Percentiles rank a stretch among this genome's conserved stretches.
phyloP scores from a whole-genome alignment of 495 filamentous ascomycete genomes.

The Tuber microsphaerosporum region DNA sequence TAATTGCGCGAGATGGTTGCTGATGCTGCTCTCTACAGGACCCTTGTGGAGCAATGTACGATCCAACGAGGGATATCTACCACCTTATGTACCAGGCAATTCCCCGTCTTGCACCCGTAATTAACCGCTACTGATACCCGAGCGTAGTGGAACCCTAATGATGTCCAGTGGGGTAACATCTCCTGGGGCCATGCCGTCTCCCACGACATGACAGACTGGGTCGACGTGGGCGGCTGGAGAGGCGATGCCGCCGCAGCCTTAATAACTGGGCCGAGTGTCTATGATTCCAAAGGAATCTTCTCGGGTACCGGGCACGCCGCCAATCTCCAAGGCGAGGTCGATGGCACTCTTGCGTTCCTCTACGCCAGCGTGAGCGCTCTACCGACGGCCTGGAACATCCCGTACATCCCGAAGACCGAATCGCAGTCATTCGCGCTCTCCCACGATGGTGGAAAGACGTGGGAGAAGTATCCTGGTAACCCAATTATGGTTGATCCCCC shows the following conservation, averaged over 20 bases:
- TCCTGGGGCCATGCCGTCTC: constrained; percentile 44
- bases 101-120: neutral
- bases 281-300: constrained; percentile 51
- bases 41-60: constrained; percentile 53
- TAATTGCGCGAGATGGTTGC: neutral
- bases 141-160: constrained; percentile 45
- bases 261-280: constrained; percentile 42
- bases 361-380: constrained; percentile 52
- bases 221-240: constrained; percentile 43
- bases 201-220: constrained; percentile 43
- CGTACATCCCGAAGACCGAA: constrained; percentile 50
- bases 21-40: constrained; percentile 26
- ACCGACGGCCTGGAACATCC: constrained; percentile 49
- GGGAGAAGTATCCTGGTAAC: constrained; percentile 49
- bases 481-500: constrained; percentile 49
- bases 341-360: constrained; percentile 46
- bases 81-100: constrained; percentile 26
- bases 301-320: constrained; percentile 45
- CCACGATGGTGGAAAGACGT: constrained; percentile 49
- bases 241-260: constrained; percentile 34
- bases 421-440: constrained; percentile 50
- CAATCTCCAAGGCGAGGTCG: constrained; percentile 44
- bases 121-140: neutral
- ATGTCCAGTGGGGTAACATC: constrained; percentile 47
- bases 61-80: constrained; percentile 45